phyloP scores from a whole-genome alignment of 176 grass and related monocot species.

The Ananas comosus region DNA sequence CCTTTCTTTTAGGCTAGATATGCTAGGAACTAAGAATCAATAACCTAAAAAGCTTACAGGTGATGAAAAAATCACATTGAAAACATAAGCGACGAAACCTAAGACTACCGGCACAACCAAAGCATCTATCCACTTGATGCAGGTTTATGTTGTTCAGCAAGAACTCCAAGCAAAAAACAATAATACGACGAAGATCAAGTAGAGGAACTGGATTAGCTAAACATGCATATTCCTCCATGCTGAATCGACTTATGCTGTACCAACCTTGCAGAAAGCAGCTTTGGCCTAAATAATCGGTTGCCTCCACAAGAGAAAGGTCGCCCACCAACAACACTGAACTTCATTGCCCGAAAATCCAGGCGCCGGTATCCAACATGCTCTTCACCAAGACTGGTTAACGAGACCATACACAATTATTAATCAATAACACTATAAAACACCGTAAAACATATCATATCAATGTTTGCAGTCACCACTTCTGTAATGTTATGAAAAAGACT shows the following conservation, averaged over 20 bases:
- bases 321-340: conserved; percentile 75
- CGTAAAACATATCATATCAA: no score
- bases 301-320: conserved; percentile 88
- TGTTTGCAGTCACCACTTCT: no score
- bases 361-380: conserved; percentile 74
- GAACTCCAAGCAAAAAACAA: conserved; percentile 1
- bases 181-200: neutral
- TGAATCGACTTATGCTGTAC: conserved; percentile 33
- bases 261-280: conserved; percentile 76
- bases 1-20: no score
- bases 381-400: conserved; percentile 55
- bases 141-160: neutral
- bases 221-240: neutral
- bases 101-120: neutral
- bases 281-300: conserved; percentile 56
- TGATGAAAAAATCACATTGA: neutral
- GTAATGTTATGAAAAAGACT: no score
- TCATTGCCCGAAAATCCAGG: conserved; percentile 61
- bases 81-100: no score
- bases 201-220: conserved; percentile 16
- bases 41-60: neutral
- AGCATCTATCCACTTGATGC: neutral
- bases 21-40: no score
- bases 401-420: conserved; percentile 15
- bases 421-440: no score